Conservation (phyloP, 306 rosid species). For the Vachellia pachyceras region DNA sequence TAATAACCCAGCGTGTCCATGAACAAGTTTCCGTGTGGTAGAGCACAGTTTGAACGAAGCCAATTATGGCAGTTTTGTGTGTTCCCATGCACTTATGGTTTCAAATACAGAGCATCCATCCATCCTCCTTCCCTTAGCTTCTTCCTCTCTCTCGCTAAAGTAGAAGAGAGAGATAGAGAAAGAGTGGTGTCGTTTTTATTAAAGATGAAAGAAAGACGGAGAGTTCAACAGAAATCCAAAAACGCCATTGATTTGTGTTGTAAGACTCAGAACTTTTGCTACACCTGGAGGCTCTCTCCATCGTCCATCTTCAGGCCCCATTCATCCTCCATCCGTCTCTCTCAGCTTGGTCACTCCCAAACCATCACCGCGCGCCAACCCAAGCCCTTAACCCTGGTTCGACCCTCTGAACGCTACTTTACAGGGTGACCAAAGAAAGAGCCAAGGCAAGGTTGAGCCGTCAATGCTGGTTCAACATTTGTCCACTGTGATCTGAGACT, state of each 20-base stretch:
- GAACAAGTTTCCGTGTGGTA: not conserved
- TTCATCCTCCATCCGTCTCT: slow-evolving; percentile 70
- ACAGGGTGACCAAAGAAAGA: slow-evolving; percentile 17
- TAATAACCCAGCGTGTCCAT: not conserved
- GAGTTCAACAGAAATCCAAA: slow-evolving; percentile 45
- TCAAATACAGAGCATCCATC: slow-evolving; percentile 38
- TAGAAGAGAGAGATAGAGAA: not conserved
- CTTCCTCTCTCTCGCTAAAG: not conserved
- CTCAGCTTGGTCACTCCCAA: slow-evolving; percentile 51
- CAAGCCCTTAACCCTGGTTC: slow-evolving; percentile 57
- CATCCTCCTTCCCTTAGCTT: not conserved
- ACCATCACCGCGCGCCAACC: slow-evolving; percentile 53
- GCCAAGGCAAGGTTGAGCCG: slow-evolving; percentile 36
- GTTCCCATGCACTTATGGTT: slow-evolving; percentile 38
- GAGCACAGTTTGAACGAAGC: slow-evolving; percentile 24
- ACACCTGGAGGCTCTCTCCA: slow-evolving; percentile 57
- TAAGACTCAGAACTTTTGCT: slow-evolving; percentile 73
- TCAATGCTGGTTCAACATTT: slow-evolving; percentile 62
- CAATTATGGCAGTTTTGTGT: slow-evolving; percentile 12
- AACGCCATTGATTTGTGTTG: slow-evolving; percentile 67
- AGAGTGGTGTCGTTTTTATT: slow-evolving; percentile 6
- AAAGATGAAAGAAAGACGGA: slow-evolving; percentile 37
- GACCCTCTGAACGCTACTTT: not conserved
- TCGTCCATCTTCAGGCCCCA: slow-evolving; percentile 41
- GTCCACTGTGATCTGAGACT: slow-evolving; percentile 41